phyloP scores from a whole-genome alignment of 2,329 filamentous ascomycete genomes.

The Cytospora piceicola region DNA sequence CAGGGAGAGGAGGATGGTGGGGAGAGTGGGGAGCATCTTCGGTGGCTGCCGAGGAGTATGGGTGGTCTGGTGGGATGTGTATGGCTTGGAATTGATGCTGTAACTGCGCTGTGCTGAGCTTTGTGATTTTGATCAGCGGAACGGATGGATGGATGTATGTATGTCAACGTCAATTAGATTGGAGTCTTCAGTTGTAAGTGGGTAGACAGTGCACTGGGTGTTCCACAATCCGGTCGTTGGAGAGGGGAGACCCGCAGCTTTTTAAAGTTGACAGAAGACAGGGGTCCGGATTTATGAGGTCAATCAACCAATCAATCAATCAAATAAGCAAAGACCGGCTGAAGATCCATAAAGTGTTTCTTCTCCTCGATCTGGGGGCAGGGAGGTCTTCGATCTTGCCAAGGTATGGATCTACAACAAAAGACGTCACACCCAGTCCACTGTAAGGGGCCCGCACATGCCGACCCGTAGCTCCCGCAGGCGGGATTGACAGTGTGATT shows the following conservation, averaged over 20 bases:
- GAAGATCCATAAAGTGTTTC: not conserved
- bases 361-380: not conserved
- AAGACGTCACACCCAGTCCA: slow-evolving; percentile 1
- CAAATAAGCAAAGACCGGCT: not conserved
- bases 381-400: too few relatives aligned
- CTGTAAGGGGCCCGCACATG: not conserved
- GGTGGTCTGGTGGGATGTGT: too few relatives aligned
- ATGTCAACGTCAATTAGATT: too few relatives aligned
- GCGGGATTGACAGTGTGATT: not conserved
- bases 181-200: too few relatives aligned
- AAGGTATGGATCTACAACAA: not conserved
- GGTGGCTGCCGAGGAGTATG: too few relatives aligned
- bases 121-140: not conserved
- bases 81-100: not conserved
- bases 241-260: not conserved
- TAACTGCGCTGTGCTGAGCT: not conserved
- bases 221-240: not conserved
- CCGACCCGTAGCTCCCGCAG: not conserved
- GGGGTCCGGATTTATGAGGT: not conserved
- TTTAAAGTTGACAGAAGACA: not conserved
- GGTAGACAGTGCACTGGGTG: not conserved
- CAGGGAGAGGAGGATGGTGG: not conserved
- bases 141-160: too few relatives aligned
- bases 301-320: slow-evolving; percentile 1
- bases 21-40: not conserved